Conservation (phyloP, 345 rosid genomes). For the Corchorus olitorius region DNA sequence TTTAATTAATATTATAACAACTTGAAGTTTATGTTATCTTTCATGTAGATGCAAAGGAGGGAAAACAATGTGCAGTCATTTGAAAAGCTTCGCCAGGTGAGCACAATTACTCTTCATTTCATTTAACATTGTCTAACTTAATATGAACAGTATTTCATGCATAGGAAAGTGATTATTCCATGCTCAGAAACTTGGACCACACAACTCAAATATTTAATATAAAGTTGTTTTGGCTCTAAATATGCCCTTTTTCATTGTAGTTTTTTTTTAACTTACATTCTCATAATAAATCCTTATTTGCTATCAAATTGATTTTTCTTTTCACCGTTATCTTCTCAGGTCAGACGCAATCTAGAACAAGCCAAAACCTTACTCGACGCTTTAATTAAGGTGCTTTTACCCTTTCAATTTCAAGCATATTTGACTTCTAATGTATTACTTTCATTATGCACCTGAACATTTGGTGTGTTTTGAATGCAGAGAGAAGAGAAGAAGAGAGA, state of each 20-base stretch:
- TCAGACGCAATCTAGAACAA: slow-evolving; percentile 96
- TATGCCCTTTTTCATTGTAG: background rate
- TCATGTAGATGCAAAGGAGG: slow-evolving; percentile 94
- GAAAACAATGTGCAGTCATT: slow-evolving; percentile 98
- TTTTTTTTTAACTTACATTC: background rate
- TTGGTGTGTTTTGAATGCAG: slow-evolving; percentile 40
- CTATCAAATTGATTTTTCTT: slow-evolving; percentile 7
- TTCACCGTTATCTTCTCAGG: slow-evolving; percentile 49
- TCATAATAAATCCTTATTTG: background rate
- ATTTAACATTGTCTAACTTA: background rate
- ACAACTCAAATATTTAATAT: background rate
- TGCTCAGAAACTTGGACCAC: background rate
- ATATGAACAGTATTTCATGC: background rate
- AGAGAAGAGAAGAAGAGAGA: slow-evolving; percentile 98
- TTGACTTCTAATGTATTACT: slow-evolving; percentile 1
- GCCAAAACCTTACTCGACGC: slow-evolving; percentile 89
- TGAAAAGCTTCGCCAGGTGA: slow-evolving; percentile 98
- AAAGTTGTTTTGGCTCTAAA: background rate
- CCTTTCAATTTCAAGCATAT: slow-evolving; percentile 12
- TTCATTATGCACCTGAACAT: slow-evolving; percentile 14
- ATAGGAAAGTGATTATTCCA: background rate
- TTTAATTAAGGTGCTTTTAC: slow-evolving; percentile 74
- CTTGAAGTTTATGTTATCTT: slow-evolving; percentile 19
- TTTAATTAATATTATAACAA: background rate
- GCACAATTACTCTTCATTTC: slow-evolving; percentile 16